Base-by-base conservation (phyloP, 2,329 filamentous ascomycete species). In the Aspergillus puulaauensis region DNA sequence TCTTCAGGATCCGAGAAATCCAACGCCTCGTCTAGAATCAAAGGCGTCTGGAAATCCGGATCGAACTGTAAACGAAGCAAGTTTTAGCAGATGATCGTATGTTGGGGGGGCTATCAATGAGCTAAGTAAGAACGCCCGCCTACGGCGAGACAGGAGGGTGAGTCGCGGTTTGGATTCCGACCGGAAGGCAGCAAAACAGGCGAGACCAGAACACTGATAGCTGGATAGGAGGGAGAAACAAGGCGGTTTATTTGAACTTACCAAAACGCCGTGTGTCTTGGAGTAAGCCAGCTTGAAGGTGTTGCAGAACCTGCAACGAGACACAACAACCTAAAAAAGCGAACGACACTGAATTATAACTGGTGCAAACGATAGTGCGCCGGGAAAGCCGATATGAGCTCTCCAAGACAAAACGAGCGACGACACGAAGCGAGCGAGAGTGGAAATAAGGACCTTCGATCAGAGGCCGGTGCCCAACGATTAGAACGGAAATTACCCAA, bases 241-340 rank as follows among this genome's bases (percentile, higher is more conserved):
- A 52, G 59, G 61, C 37, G 54, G 24, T 35, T 54, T 41, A 47
- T 33, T 12, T 51, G 59, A 55, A 60, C 77, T 71, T 68, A 80
- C 78, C 70, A 78, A 74, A 75, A 74, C 69, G 70, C 70, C 70
- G 70, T 77, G 70, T 63, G 69, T 73, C 70, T 75, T 77, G 72
- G 75, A 77, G 69, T 76, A 78, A 74, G 77, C 77, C 77, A 79
- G 77, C 66, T 77, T 79, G 77, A 79, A 76, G 73, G 72, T 78
- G 73, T 77, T 77, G 74, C 72, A 74, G 68, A 64, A 63, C 69
- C 66, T 74, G 75, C 73, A 77, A 77, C 74, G 60, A 69, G 68
- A 73, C 66, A 70, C 69, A 66, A 72, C 65, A 69, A 68, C 68
- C 65, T 71, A 68, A 69, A 67, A 58, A 78, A 79, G 77, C 78